Conservation (phyloP, 192 early-diverging fungal species). For the Spizellomyces punctatus region DNA sequence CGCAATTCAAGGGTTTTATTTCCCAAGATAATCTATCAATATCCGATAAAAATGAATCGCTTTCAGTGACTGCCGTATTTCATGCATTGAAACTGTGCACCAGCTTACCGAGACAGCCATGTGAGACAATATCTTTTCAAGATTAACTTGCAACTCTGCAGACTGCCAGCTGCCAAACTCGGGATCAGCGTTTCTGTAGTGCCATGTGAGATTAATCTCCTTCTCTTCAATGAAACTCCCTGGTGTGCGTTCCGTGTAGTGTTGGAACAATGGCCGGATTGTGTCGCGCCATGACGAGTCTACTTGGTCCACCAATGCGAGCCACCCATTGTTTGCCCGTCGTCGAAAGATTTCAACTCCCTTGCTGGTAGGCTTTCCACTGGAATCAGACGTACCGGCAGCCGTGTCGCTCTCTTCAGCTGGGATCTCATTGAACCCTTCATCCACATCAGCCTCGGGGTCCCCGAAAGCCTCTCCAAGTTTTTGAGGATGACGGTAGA, state of each 20-base stretch:
- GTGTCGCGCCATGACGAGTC: slow-evolving; percentile 92
- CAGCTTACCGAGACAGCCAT: slow-evolving; percentile 78
- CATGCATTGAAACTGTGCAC: too few species aligned
- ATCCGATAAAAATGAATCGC: background rate
- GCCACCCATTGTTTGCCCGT: slow-evolving; percentile 75
- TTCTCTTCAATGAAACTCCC: slow-evolving; percentile 98
- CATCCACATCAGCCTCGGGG: slow-evolving; percentile 18
- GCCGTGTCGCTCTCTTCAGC: slow-evolving; percentile 7
- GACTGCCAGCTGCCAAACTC: slow-evolving; percentile 99
- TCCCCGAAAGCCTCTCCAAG: slow-evolving; percentile 59
- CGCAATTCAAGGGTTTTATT: slow-evolving; percentile 97
- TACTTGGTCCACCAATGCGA: slow-evolving; percentile 82
- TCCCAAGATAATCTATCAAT: slow-evolving; percentile 81
- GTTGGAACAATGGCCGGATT: slow-evolving; percentile 92
- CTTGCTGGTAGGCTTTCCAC: slow-evolving; percentile 48
- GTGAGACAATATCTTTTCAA: slow-evolving; percentile 93
- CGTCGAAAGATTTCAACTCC: slow-evolving; percentile 30
- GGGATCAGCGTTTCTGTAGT: slow-evolving; percentile 85
- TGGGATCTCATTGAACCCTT: slow-evolving; percentile 4
- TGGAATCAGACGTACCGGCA: background rate
- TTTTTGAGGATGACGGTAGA: slow-evolving; percentile 87
- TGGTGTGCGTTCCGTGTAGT: slow-evolving; percentile 97
- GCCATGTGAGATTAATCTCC: slow-evolving; percentile 98
- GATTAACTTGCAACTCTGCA: slow-evolving; percentile 94
- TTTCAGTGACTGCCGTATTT: background rate